phyloP scores from a whole-genome alignment of 495 filamentous ascomycete genomes.

The Glonium stellatum region DNA sequence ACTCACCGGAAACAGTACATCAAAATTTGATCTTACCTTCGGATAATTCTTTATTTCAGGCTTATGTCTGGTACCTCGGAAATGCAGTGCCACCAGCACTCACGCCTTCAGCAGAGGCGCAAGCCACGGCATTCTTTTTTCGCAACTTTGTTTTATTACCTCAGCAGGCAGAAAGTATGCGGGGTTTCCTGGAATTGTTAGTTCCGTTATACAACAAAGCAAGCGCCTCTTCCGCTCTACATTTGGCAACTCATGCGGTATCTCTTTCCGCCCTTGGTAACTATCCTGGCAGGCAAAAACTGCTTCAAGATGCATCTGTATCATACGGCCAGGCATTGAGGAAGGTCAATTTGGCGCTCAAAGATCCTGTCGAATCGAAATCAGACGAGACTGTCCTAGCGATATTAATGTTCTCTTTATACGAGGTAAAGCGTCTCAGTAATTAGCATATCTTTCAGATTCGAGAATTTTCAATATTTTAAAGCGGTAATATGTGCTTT shows the following conservation, averaged over 20 bases:
- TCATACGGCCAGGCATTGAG: slow-evolving; percentile 30
- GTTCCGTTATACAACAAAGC: slow-evolving; percentile 29
- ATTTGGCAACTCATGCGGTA: slow-evolving; percentile 31
- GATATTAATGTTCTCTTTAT: slow-evolving; percentile 31
- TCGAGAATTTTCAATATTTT: too few relatives aligned
- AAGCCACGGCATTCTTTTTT: slow-evolving; percentile 34
- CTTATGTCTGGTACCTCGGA: slow-evolving; percentile 19
- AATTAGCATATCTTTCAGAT: background rate
- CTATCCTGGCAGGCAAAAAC: slow-evolving; percentile 26
- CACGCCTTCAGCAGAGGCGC: slow-evolving; percentile 19
- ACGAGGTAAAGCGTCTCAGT: slow-evolving; percentile 25
- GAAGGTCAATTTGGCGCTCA: slow-evolving; percentile 24
- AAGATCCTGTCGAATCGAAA: slow-evolving; percentile 25
- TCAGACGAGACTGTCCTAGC: slow-evolving; percentile 30
- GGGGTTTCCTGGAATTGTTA: slow-evolving; percentile 30
- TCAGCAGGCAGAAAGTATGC: slow-evolving; percentile 25
- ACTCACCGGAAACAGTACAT: background rate
- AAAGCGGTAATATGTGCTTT: background rate
- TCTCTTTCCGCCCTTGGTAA: slow-evolving; percentile 27
- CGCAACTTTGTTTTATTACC: slow-evolving; percentile 31
- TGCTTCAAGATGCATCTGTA: slow-evolving; percentile 20
- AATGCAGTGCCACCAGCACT: slow-evolving; percentile 13
- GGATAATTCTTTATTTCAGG: slow-evolving; percentile 9
- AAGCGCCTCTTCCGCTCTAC: slow-evolving; percentile 25
- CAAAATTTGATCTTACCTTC: background rate